phyloP scores from a whole-genome alignment of 2,329 filamentous ascomycete genomes.

The Penicillium sp. region DNA sequence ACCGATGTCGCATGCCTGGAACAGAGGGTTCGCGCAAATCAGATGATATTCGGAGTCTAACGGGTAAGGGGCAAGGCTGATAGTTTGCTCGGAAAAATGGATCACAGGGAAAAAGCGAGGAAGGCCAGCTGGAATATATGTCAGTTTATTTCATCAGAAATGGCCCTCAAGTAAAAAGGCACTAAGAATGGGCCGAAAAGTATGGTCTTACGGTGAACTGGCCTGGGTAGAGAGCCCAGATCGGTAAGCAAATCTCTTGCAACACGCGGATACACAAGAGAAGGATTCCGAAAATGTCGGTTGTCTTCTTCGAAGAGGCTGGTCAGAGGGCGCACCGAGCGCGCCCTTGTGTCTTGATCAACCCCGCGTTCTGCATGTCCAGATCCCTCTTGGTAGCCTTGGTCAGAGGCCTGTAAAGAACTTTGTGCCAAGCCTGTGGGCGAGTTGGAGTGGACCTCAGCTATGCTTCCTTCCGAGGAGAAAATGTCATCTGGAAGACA shows the following conservation, averaged over 20 bases:
- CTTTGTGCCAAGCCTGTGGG: not conserved
- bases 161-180: not conserved
- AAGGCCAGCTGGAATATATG: conserved; percentile 12
- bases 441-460: not conserved
- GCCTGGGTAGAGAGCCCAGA: not conserved
- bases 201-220: conserved; percentile 13
- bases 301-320: conserved; percentile 17
- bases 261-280: conserved; percentile 8
- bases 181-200: not conserved
- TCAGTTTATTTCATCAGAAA: not conserved
- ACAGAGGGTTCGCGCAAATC: conserved; percentile 28
- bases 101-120: conserved; percentile 38
- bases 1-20: conserved; percentile 25
- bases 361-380: not conserved
- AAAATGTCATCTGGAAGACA: conserved; percentile 26
- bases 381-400: not conserved
- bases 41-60: conserved; percentile 29
- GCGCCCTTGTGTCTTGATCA: not conserved
- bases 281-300: conserved; percentile 4
- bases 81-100: conserved; percentile 40
- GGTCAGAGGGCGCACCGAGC: not conserved
- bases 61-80: conserved; percentile 35
- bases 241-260: conserved; percentile 4
- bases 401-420: not conserved
- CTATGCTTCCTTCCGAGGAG: conserved; percentile 21